phyloP scores from a whole-genome alignment of 768 basidiomycete species.

The Xerocomus brunneocitrinus region DNA sequence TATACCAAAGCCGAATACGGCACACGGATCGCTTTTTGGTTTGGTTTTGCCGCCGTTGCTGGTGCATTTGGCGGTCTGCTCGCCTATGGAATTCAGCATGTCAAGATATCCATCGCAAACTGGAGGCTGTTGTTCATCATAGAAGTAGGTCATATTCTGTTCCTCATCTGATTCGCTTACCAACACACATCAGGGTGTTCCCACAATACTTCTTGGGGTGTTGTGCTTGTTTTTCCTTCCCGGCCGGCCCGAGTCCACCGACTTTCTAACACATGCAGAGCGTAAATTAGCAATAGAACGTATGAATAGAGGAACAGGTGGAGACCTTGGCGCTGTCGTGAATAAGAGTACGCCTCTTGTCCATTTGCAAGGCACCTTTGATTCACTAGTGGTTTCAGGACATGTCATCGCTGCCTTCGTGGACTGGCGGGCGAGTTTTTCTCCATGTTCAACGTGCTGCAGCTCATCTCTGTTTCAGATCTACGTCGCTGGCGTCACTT shows the following conservation, averaged over 20 bases:
- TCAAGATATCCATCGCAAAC: slow-evolving; percentile 32
- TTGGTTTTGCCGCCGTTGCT: slow-evolving; percentile 52
- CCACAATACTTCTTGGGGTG: slow-evolving; percentile 33
- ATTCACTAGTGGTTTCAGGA: slow-evolving; percentile 21
- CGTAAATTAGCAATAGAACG: slow-evolving; percentile 31
- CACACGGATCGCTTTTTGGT: slow-evolving; percentile 47
- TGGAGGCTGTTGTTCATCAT: slow-evolving; percentile 38
- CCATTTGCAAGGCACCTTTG: neutral
- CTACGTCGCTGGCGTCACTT: slow-evolving; percentile 46
- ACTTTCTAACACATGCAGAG: slow-evolving; percentile 30
- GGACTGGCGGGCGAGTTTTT: slow-evolving; percentile 39
- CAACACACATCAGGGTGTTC: slow-evolving; percentile 47
- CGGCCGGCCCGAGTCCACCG: slow-evolving; percentile 31
- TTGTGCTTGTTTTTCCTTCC: slow-evolving; percentile 30
- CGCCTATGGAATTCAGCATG: slow-evolving; percentile 47
- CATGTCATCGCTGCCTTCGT: slow-evolving; percentile 41
- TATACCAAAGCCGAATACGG: slow-evolving; percentile 48
- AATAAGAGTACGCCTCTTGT: slow-evolving; percentile 32
- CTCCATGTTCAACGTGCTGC: neutral
- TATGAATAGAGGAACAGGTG: slow-evolving; percentile 39
- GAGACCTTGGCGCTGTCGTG: slow-evolving; percentile 40
- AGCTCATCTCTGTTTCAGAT: slow-evolving; percentile 24
- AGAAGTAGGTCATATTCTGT: slow-evolving; percentile 13
- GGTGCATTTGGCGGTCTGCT: slow-evolving; percentile 56
- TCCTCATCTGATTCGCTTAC: neutral